Conservation (phyloP, 306 rosid species). For the Prunus mongolica region DNA sequence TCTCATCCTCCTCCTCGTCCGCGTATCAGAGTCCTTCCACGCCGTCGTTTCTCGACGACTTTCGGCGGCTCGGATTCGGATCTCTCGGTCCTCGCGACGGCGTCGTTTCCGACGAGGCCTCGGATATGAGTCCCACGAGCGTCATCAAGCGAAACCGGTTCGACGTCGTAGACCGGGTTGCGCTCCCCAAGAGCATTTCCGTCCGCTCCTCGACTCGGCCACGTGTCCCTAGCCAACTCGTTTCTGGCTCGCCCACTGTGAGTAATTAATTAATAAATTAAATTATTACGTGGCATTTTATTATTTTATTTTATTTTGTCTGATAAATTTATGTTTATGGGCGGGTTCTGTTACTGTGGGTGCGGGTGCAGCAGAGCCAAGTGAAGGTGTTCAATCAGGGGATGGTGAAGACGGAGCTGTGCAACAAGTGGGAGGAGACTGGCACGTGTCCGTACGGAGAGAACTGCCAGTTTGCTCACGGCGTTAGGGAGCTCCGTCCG, state of each 20-base stretch:
- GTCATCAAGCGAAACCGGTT: slow-evolving; percentile 34
- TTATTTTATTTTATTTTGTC: background rate
- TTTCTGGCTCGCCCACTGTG: slow-evolving; percentile 12
- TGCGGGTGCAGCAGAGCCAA: slow-evolving; percentile 34
- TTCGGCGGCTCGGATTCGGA: slow-evolving; percentile 25
- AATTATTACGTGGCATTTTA: background rate
- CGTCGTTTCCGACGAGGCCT: slow-evolving; percentile 23
- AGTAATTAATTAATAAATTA: background rate
- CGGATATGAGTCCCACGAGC: slow-evolving; percentile 39
- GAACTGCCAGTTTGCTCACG: slow-evolving; percentile 88
- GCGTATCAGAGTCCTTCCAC: background rate
- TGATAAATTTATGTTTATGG: background rate
- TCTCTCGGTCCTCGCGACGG: slow-evolving; percentile 4
- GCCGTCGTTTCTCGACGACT: slow-evolving; percentile 12
- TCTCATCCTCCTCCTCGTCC: background rate
- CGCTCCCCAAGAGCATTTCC: slow-evolving; percentile 47
- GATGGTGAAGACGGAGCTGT: slow-evolving; percentile 87
- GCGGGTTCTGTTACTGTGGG: slow-evolving; percentile 3
- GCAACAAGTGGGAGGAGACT: slow-evolving; percentile 92
- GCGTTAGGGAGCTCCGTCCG: slow-evolving; percentile 81
- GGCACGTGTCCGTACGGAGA: slow-evolving; percentile 80
- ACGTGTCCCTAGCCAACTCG: slow-evolving; percentile 11
- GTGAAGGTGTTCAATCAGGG: slow-evolving; percentile 81
- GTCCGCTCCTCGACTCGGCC: slow-evolving; percentile 32
- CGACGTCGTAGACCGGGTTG: slow-evolving; percentile 18